Conservation (phyloP, 164 flowering plant species). For the Sextonia rubra region DNA sequence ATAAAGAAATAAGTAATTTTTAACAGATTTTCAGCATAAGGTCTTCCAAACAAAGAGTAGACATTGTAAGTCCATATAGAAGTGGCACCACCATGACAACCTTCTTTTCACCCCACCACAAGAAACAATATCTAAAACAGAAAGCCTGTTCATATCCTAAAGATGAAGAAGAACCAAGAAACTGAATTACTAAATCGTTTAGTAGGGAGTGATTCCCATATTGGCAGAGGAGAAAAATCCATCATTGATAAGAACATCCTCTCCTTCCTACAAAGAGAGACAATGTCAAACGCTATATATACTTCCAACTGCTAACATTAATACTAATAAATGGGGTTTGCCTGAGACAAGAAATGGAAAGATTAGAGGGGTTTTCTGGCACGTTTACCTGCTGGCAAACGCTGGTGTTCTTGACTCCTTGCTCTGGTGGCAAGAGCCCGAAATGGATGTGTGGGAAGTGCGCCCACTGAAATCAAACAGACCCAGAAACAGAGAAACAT, state of each 20-base stretch:
- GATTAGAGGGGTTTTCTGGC: background rate
- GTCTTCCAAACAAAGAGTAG: background rate
- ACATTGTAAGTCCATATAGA: background rate
- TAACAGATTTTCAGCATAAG: background rate
- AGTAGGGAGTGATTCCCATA: conserved; percentile 80
- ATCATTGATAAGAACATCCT: conserved; percentile 68
- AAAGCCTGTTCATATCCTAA: background rate
- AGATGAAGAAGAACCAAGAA: background rate
- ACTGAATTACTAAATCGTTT: conserved; percentile 3
- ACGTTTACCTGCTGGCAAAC: conserved; percentile 64
- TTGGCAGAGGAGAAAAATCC: conserved; percentile 65
- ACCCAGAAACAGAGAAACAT: conserved; percentile 10
- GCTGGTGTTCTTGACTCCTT: conserved; percentile 59
- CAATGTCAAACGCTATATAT: too few species aligned
- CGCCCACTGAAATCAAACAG: conserved; percentile 67
- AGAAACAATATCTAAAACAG: background rate
- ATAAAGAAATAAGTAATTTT: background rate
- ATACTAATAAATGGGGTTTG: background rate
- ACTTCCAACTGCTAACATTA: background rate
- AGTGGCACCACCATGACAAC: background rate
- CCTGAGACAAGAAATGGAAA: background rate
- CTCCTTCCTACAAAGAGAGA: conserved; percentile 51
- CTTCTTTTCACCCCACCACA: background rate
- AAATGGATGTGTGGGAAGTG: conserved; percentile 98
- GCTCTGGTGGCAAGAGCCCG: conserved; percentile 92